Evolutionary conservation across 306 rosid species (phyloP), one percentile per base, ranked within the genome.

Genomic region (Lathyrus aphaca): DNA sequence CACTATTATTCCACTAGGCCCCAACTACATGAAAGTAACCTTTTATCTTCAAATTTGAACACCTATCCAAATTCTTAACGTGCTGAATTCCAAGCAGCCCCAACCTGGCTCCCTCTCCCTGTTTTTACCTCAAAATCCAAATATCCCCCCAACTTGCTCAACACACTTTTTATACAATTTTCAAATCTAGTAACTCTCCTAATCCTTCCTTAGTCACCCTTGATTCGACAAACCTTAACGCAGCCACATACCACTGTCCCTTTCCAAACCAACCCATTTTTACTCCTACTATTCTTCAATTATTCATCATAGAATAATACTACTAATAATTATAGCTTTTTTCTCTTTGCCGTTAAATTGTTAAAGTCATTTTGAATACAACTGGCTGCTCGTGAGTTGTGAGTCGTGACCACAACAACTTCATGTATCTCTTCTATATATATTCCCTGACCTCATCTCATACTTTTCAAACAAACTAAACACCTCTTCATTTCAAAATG

Each of bases 321-420:
- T 44, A 29, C 23, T 29, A 14, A 43, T 29, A 68, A 66, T 45
- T 19, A 32, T 29, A 14, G 10, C 73, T 45, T 72, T 61, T 27
- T 37, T 35, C 37, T 32, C 37, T 32, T 5, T 18, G 32, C 72
- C 30, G n/a, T n/a, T n/a, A n/a, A 21, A 21, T 21, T 23, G 79
- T 68, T 16, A 64, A 74, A 77, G 23, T 23, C 29, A 10, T 29
- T 79, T 50, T 63, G 2, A 45, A 16, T 18, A 63, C 88, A 82
- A 80, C 80, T 82, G 75, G 82, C 75, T 76, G 82, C 75, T 76
- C 37, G 53, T 58, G 42, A 62, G 21, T 63, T 60, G 55, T 49
- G 32, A 62, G 21, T 63, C 64, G 60, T 79, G 77, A 68, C 72
- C 56, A 42, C 65, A 57, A 6, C 67, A 40, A 30, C 63, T 48